Evolutionary conservation across 1,284 basidiomycete species (phyloP).

Genomic region (Malassezia sympodialis): DNA sequence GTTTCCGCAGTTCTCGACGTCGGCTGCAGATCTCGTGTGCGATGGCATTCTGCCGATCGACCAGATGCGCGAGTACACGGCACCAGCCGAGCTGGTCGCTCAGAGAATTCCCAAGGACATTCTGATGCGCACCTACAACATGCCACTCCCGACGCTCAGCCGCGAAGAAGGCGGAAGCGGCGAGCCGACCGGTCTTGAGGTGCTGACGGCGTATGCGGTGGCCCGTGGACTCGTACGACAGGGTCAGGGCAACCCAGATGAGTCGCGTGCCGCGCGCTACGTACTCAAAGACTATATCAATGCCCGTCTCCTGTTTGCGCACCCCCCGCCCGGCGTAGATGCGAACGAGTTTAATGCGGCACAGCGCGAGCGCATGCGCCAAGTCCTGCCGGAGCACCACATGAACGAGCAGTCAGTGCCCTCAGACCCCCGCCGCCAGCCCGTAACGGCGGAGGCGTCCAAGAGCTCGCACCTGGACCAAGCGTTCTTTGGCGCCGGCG

Average conservation of each 20-base stretch:
- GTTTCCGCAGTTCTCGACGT: constrained; percentile 74
- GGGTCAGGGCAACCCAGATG: constrained; percentile 93
- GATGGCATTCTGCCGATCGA: constrained; percentile 97
- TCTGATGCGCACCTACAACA: constrained; percentile 80
- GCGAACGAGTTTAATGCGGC: constrained; percentile 68
- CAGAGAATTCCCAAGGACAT: constrained; percentile 72
- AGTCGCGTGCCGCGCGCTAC: constrained; percentile 81
- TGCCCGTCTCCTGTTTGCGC: constrained; percentile 80
- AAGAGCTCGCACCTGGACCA: constrained; percentile 14
- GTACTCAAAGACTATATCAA: constrained; percentile 97
- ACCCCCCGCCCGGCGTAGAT: constrained; percentile 61
- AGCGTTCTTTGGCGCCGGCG: constrained; percentile 65
- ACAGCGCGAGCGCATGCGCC: constrained; percentile 60
- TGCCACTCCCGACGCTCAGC: constrained; percentile 61
- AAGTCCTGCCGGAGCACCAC: constrained; percentile 33
- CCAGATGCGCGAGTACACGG: constrained; percentile 89
- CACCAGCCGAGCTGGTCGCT: constrained; percentile 69
- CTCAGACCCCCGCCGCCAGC: constrained; percentile 18
- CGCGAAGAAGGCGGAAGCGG: constrained; percentile 79
- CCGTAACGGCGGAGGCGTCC: constrained; percentile 5
- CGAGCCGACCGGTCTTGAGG: constrained; percentile 65
- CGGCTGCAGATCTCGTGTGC: constrained; percentile 78
- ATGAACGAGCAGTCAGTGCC: constrained; percentile 18
- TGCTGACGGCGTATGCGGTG: constrained; percentile 72
- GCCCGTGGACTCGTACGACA: constrained; percentile 78